Base-by-base conservation (phyloP, 2,329 filamentous ascomycete genomes). In the Ascochyta koolunga region DNA sequence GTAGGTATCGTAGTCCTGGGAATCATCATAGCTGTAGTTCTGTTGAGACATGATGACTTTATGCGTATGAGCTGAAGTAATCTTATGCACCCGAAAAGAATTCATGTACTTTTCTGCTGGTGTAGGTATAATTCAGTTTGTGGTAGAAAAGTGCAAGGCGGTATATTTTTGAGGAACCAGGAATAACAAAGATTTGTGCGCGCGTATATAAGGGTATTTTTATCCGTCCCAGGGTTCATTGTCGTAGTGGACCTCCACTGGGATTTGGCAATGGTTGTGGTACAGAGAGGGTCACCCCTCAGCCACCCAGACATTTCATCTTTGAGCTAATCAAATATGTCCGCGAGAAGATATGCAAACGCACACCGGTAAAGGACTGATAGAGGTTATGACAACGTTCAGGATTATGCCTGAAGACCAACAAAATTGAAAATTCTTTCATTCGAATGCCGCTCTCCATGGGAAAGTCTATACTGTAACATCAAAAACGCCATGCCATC, bases 401-500 rank as follows among this genome's bases (percentile, higher is more conserved):
- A 33, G 16, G 5, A 16, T 5, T 16, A 16, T 5, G 8, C n/a
- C 31, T 33, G 19, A 4, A 47, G 18, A 4, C 10, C 7, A 29
- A 5, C 21, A 16, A 35, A 35, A 8, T 29, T n/a, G n/a, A 11
- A 16, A 36, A 31, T 27, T 35, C 39, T 48, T 54, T 38, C 25
- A 31, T 49, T 54, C 15, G 36, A 50, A 47, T 42, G 52, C 25
- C 16, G 21, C 46, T 47, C 41, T 42, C 52, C 46, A 55, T 47
- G 21, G 52, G 41, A 50, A 50, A 50, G 46, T 22, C 41, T 41
- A 42, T 50, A 41, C 52, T 38, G 29, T 16, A 19, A 5, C n/a
- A 40, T 33, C 13, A 37, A 19, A 38, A 56, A 50, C 41, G 46
- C 52, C 45, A 56, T 38, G 47, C 47, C 47, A 42, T 56, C 51